Conservation (phyloP, 164 flowering plant species). For the Chimonanthus praecox region DNA sequence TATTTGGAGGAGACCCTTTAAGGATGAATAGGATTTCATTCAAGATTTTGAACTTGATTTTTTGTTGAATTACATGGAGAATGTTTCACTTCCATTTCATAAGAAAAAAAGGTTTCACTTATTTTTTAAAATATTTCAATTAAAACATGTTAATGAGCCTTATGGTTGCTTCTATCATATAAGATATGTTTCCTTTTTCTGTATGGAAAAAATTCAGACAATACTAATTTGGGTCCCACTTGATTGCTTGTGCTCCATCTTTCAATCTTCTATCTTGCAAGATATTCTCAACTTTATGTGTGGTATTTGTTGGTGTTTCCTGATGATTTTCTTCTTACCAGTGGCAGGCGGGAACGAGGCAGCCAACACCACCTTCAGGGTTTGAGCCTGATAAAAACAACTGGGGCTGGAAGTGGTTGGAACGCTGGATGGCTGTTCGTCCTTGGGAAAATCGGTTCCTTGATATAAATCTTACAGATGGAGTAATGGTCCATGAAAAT, state of each 20-base stretch:
- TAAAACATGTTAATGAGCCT: too few relatives aligned
- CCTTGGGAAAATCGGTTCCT: conserved; percentile 98
- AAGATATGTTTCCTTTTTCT: too few relatives aligned
- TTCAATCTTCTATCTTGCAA: background rate
- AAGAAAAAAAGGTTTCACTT: too few relatives aligned
- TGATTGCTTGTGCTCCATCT: background rate
- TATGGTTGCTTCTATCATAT: too few relatives aligned
- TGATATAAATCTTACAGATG: conserved; percentile 70
- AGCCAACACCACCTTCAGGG: conserved; percentile 43
- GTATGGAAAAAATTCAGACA: too few relatives aligned
- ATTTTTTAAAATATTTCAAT: too few relatives aligned
- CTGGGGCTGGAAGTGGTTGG: conserved; percentile 99
- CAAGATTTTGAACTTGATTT: too few relatives aligned
- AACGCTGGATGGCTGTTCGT: conserved; percentile 99
- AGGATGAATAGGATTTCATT: too few relatives aligned
- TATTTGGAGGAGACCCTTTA: background rate
- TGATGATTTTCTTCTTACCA: conserved; percentile 21
- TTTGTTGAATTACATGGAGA: too few relatives aligned
- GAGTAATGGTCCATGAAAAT: conserved; percentile 47
- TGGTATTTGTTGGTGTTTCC: background rate
- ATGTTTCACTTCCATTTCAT: too few relatives aligned
- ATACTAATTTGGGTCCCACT: background rate
- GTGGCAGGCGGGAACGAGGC: conserved; percentile 98
- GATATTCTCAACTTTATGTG: background rate
- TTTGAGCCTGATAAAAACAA: conserved; percentile 92